Conservation (phyloP, 208 protist species). For the Kentomonas sorsogonicus region DNA sequence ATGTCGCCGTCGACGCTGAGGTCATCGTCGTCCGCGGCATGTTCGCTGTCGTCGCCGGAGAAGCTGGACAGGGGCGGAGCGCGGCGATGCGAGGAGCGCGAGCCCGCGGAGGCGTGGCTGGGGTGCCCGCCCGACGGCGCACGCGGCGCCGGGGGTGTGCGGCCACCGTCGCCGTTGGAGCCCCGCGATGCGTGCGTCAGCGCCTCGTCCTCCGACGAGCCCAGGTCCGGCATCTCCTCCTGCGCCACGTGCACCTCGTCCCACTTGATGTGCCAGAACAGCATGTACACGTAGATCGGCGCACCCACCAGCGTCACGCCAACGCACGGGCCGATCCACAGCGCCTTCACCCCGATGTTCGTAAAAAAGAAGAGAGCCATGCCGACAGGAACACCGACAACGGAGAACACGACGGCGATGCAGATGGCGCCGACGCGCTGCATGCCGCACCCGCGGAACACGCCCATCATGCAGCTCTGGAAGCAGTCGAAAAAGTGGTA, state of each 20-base stretch:
- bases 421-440: conserved; percentile 62
- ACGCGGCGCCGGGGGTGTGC: background rate
- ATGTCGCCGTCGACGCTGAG: too few relatives aligned
- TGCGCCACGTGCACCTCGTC: conserved; percentile 41
- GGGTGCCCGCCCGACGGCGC: too few relatives aligned
- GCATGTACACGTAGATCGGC: conserved; percentile 64
- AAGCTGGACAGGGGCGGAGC: too few relatives aligned
- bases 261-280: conserved; percentile 74
- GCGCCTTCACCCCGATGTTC: conserved; percentile 53
- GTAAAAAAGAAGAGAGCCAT: conserved; percentile 77
- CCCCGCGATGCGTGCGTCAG: too few relatives aligned
- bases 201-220: conserved; percentile 22
- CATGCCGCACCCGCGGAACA: conserved; percentile 67
- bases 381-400: conserved; percentile 59
- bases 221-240: conserved; percentile 25
- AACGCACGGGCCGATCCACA: conserved; percentile 73
- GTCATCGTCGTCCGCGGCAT: too few relatives aligned
- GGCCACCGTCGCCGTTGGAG: background rate
- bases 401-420: conserved; percentile 55
- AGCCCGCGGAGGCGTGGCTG: too few relatives aligned
- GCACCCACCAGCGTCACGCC: conserved; percentile 39
- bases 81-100: too few relatives aligned
- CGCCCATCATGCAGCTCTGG: conserved; percentile 75
- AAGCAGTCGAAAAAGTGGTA: conserved; percentile 80
- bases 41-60: too few relatives aligned